A percentile compares a stretch with the other conserved stretches of the same genome.
Evolutionary conservation across 2,329 filamentous ascomycete genomes (phyloP).

Genomic region (Kalmusia sp.): DNA sequence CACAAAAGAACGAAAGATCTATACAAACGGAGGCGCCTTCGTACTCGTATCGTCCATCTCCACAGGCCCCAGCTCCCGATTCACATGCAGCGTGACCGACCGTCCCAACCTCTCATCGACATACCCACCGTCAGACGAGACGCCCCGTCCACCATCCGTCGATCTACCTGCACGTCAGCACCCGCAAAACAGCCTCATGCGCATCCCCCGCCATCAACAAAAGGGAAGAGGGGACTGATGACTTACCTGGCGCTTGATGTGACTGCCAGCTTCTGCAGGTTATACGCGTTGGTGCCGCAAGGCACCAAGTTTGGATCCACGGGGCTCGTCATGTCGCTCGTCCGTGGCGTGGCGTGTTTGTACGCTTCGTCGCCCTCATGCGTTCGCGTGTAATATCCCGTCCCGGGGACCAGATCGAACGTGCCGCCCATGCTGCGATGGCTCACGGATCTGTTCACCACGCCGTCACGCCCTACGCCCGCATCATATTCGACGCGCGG

Average conservation of each 20-base stretch:
- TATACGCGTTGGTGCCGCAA: too few species aligned
- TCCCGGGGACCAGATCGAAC: constrained; percentile 12
- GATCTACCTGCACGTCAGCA: background rate
- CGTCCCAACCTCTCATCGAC: background rate
- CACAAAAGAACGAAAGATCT: constrained; percentile 3
- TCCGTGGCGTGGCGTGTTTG: background rate
- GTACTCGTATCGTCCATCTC: constrained; percentile 15
- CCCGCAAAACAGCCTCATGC: too few species aligned
- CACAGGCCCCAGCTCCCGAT: constrained; percentile 3
- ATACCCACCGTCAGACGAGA: too few species aligned
- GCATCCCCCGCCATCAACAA: background rate
- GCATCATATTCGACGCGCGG: too few species aligned
- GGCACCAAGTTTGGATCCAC: constrained; percentile 7
- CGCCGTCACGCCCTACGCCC: too few species aligned
- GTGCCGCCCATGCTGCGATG: constrained; percentile 14
- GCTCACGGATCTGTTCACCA: background rate
- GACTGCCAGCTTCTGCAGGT: constrained; percentile 8
- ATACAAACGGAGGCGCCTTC: background rate
- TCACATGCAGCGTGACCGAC: background rate
- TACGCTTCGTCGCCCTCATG: constrained; percentile 8
- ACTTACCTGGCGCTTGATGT: background rate
- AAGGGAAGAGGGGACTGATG: background rate
- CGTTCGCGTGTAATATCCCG: constrained; percentile 10
- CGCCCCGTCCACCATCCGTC: background rate
- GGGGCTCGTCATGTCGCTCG: constrained; percentile 12